These are phyloP conservation scores for Geotrichum siamense DNA, from an alignment of 1,139 yeast species.

Conservation along the genomic window DNA sequence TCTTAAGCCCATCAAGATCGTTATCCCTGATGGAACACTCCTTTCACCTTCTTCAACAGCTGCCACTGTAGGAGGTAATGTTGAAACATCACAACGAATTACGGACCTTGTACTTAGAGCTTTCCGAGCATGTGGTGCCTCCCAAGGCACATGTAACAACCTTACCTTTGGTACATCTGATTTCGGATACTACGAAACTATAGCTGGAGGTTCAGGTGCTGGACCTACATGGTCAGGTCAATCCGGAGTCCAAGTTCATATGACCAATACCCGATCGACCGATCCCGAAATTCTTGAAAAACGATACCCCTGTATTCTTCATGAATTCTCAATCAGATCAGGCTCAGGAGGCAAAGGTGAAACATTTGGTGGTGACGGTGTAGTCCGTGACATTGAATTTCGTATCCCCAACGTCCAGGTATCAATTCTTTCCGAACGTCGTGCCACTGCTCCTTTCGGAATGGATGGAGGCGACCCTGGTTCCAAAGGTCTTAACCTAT, in stretches of 20 bases:
- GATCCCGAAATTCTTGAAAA: conserved; percentile 63
- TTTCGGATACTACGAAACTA: conserved; percentile 67
- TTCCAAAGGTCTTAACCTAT: conserved; percentile 50
- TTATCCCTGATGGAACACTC: conserved; percentile 61
- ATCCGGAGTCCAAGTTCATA: conserved; percentile 60
- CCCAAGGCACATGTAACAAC: conserved; percentile 71
- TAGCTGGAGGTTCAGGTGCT: conserved; percentile 69
- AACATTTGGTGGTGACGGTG: conserved; percentile 56
- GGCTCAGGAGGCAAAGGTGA: conserved; percentile 55
- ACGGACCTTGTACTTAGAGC: conserved; percentile 74
- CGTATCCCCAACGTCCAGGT: conserved; percentile 44
- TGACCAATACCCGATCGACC: conserved; percentile 66
- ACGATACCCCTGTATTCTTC: conserved; percentile 57
- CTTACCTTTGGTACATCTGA: conserved; percentile 59
- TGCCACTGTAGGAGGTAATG: conserved; percentile 86
- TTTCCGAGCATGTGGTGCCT: conserved; percentile 68
- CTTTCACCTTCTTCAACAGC: conserved; percentile 68
- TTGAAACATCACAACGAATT: conserved; percentile 77
- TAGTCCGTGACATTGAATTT: conserved; percentile 55
- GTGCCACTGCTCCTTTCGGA: conserved; percentile 56
- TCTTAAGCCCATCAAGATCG: conserved; percentile 57
- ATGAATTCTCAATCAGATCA: conserved; percentile 46
- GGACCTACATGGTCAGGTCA: conserved; percentile 57
- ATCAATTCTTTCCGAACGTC: conserved; percentile 55
- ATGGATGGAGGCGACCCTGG: conserved; percentile 56